Evolutionary conservation across 345 rosid genomes (phyloP), one percentile per base, ranked within the genome.

Genomic region (Brassica juncea): DNA sequence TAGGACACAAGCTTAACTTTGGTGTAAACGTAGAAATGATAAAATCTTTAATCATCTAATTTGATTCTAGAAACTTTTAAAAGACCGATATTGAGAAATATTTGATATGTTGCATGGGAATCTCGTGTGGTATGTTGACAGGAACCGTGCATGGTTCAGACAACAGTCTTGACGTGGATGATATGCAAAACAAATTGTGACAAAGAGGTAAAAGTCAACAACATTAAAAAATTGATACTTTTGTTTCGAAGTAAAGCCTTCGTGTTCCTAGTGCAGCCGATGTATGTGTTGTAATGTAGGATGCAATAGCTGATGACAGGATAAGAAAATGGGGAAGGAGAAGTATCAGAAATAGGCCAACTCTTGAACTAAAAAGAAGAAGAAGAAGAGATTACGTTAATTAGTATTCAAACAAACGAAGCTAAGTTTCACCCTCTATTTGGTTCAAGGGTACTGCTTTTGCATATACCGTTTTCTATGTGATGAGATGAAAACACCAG

Each of bases 321-420:
- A 90, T 91, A 25, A 86, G 62, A 76, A 85, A 76, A 57, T 91
- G 97, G 97, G 95, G 89, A 95, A 95, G 94, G 92, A 37, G 39
- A 77, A 2, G 23, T 7, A 16, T 84, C 80, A 0, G 52, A 70
- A 44, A 71, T 32, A 73, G 72, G 68, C 5, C 60, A 80, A 16
- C 74, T 68, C 16, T n/a, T 71, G 4, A 70, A 25, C 35, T 71
- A 8, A 37, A 8, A 8, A 37, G 8, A 37, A 71, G 63, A 19
- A 19, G 19, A 37, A 71, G 39, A 64, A 65, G 10, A 15, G 9
- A 15, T 25, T 27, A 65, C 5, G 25, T 63, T 19, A 8, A 57
- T 1, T 42, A 19, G 16, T 44, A 6, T 77, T 37, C 10, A 54
- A 35, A 32, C 15, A 2, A 6, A 16, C 21, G 2, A 62, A 63